These are phyloP conservation scores for Arabidopsis hybrid DNA, from an alignment of 441 rosid species.

Conservation along the genomic window DNA sequence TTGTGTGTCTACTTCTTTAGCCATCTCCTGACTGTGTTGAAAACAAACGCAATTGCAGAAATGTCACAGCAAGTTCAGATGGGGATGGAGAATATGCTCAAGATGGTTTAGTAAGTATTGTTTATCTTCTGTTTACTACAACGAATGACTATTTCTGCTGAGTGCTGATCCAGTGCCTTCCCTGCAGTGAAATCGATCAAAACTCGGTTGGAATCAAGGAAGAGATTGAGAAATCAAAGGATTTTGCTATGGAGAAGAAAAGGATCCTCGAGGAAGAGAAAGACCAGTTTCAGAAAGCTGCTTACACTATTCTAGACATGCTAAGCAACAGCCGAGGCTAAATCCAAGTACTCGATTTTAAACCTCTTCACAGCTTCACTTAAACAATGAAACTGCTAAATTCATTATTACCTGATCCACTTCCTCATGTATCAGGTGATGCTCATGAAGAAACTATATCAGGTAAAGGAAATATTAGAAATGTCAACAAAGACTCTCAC, in stretches of 20 bases:
- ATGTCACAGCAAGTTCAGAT: constrained; percentile 79
- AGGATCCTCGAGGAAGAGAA: constrained; percentile 70
- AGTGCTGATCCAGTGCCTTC: constrained; percentile 13
- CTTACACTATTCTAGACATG: constrained; percentile 77
- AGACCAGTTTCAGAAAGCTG: constrained; percentile 85
- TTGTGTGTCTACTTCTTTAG: neutral
- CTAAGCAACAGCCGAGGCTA: constrained; percentile 55
- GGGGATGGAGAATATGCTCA: constrained; percentile 85
- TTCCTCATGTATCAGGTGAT: constrained; percentile 14
- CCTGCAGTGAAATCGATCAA: constrained; percentile 82
- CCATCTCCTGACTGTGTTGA: constrained; percentile 24
- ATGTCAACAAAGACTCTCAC: constrained; percentile 7
- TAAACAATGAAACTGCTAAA: constrained; percentile 8
- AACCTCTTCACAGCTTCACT: constrained; percentile 17
- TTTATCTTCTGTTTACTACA: neutral
- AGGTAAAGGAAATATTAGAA: constrained; percentile 12
- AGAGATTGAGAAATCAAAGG: constrained; percentile 81
- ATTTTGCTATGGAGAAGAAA: constrained; percentile 71
- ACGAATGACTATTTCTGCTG: neutral
- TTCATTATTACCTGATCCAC: neutral
- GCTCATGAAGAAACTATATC: constrained; percentile 4
- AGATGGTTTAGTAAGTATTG: constrained; percentile 71
- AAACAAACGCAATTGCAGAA: constrained; percentile 54
- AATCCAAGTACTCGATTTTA: neutral
- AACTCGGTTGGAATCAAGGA: constrained; percentile 66